These are phyloP conservation scores for Mallotus repandus DNA, from an alignment of 441 rosid species.

Conservation along the genomic window DNA sequence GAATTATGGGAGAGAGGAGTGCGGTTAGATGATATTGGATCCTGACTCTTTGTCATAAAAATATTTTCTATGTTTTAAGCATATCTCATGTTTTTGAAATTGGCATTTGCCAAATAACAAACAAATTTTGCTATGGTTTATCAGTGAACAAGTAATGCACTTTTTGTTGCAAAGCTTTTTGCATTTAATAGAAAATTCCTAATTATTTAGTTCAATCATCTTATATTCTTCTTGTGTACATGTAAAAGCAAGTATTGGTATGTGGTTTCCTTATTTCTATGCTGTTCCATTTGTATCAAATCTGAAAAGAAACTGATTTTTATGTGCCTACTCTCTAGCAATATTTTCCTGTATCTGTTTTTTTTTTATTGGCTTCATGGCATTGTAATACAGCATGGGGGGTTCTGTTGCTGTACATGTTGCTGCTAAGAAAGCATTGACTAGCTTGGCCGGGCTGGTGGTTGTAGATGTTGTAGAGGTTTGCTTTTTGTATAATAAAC, in stretches of 20 bases:
- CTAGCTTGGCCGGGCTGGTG: slow-evolving; percentile 79
- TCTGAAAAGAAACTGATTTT: not conserved
- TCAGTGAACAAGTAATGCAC: not conserved
- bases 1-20: not conserved
- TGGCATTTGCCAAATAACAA: not conserved
- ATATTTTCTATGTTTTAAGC: not conserved
- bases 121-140: not conserved
- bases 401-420: slow-evolving; percentile 97
- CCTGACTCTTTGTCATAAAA: not conserved
- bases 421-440: slow-evolving; percentile 73
- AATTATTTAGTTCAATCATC: slow-evolving; percentile 1
- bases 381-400: slow-evolving; percentile 72
- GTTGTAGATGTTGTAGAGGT: slow-evolving; percentile 99
- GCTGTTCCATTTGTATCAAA: not conserved
- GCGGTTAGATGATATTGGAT: not conserved
- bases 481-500: slow-evolving; percentile 23
- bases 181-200: not conserved
- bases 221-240: not conserved
- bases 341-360: no score
- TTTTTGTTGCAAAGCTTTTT: not conserved
- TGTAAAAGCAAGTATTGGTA: not conserved
- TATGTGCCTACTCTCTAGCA: no score
- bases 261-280: slow-evolving; percentile 2
- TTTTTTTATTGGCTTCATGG: not conserved
- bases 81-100: not conserved